Evolutionary conservation across 176 grass and related monocot genomes (phyloP), one percentile per base, ranked within the genome.

Genomic region (Rhynchospora pubera): DNA sequence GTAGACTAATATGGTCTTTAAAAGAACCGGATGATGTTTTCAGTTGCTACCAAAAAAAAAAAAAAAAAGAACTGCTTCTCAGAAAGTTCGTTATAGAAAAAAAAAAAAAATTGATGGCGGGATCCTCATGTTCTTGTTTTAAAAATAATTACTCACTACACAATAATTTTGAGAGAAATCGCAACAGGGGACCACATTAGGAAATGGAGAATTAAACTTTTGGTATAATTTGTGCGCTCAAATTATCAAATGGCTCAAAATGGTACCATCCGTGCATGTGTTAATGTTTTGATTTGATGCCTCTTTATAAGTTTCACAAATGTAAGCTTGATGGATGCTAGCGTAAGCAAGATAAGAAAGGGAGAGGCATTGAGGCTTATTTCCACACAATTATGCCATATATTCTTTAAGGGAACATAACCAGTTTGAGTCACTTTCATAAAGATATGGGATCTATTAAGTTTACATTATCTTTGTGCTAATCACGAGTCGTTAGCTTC

Each of bases 341-440:
- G 19, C 72, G 48, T 55, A 30, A 76, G 72, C 72, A 76, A 76
- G 72, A 76, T 76, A 76, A 76, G 72, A 76, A 76, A 76, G 48
- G 47, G 72, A 76, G 72, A 52, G 13, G 72, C 72, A 76, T 76
- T 76, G 23, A 55, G 48, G 23, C 72, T 55, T 76, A 75, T 75
- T 72, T 72, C 68, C 68, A 72, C 68, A 75, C 47, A 75, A 28
- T 23, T 18, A 10, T 30, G 22, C 23, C 48, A 76, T 76, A 76
- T 76, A 55, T 55, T 76, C 47, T 76, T 76, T 76, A 52, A 76
- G 72, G 72, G 48, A 76, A 32, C 72, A 76, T 76, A 76, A 76
- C 72, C 72, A 76, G 72, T 76, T 76, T 76, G 23, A 76, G 72
- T 76, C 72, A 76, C 72, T 76, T 76, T 76, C 72, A 14, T 18